Percentiles rank a stretch among this genome's conserved stretches.
These are phyloP conservation scores for Helichrysum umbraculigerum DNA, from an alignment of 129 eudicot species.

Conservation along the genomic window DNA sequence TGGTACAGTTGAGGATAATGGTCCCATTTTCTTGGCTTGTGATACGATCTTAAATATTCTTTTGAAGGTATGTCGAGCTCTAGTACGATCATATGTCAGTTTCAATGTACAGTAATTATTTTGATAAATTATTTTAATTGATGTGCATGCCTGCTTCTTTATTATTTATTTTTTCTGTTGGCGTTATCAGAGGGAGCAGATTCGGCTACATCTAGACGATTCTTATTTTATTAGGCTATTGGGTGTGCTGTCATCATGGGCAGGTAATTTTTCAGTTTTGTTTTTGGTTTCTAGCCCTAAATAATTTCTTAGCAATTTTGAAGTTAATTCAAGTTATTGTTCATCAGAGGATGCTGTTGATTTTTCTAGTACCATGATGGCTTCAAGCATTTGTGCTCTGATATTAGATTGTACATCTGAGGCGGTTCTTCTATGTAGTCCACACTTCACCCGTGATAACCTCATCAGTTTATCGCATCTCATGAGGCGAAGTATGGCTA, in stretches of 20 bases:
- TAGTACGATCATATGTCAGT: neutral
- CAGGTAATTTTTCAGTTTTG: constrained; percentile 48
- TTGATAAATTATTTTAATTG: constrained; percentile 5
- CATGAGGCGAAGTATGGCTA: constrained; percentile 61
- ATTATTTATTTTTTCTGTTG: neutral
- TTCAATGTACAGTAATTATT: neutral
- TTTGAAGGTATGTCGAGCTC: constrained; percentile 51
- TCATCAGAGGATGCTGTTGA: constrained; percentile 48
- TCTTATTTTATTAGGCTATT: constrained; percentile 51
- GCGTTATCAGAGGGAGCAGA: constrained; percentile 49
- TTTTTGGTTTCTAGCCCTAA: neutral
- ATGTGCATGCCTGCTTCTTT: neutral
- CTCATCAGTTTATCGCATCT: constrained; percentile 51
- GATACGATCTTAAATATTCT: constrained; percentile 83
- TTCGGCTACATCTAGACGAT: constrained; percentile 48
- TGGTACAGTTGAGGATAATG: constrained; percentile 42
- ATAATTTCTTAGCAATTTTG: neutral
- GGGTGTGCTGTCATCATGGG: constrained; percentile 56
- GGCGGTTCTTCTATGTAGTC: constrained; percentile 50
- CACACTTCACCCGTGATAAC: constrained; percentile 41
- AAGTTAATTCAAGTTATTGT: constrained; percentile 18
- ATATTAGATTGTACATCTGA: constrained; percentile 75
- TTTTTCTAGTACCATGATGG: constrained; percentile 67
- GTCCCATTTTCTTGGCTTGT: constrained; percentile 81
- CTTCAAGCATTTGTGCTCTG: constrained; percentile 81